phyloP scores from a whole-genome alignment of 1,284 basidiomycete species.

The Vanrija sp. region DNA sequence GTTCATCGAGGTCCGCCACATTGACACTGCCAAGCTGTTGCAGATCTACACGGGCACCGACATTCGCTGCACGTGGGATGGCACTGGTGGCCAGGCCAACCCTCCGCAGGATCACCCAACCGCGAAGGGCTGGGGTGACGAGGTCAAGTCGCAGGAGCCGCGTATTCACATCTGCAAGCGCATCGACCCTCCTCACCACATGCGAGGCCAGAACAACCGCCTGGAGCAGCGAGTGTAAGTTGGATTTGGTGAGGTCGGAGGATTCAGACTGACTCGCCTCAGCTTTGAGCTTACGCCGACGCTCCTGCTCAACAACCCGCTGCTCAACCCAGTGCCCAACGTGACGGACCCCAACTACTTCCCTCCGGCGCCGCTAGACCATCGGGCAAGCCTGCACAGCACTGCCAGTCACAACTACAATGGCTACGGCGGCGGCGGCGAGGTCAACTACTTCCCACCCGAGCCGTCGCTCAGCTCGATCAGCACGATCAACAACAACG shows the following conservation, averaged over 20 bases:
- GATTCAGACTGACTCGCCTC: neutral
- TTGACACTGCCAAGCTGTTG: conserved; percentile 74
- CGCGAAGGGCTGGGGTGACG: conserved; percentile 46
- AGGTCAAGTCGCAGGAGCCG: conserved; percentile 45
- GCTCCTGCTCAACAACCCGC: conserved; percentile 45
- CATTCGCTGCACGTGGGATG: conserved; percentile 80
- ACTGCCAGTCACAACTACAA: neutral
- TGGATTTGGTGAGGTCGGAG: no score
- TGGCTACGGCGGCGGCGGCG: neutral
- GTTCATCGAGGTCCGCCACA: conserved; percentile 89
- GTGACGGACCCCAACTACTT: conserved; percentile 48
- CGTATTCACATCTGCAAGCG: conserved; percentile 48
- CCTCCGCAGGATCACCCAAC: conserved; percentile 32
- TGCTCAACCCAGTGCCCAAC: conserved; percentile 37
- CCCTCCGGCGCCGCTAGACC: conserved; percentile 40
- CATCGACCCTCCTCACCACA: conserved; percentile 13
- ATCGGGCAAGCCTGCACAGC: neutral
- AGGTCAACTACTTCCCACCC: no score
- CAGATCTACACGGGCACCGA: conserved; percentile 84
- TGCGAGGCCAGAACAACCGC: conserved; percentile 19
- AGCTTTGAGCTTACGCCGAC: conserved; percentile 49
- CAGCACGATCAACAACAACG: no score
- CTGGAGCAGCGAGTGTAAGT: conserved; percentile 42
- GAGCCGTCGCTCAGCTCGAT: no score
- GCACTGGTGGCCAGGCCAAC: conserved; percentile 36